phyloP scores from a whole-genome alignment of 768 basidiomycete species.

The Pleurotus pulmonarius region DNA sequence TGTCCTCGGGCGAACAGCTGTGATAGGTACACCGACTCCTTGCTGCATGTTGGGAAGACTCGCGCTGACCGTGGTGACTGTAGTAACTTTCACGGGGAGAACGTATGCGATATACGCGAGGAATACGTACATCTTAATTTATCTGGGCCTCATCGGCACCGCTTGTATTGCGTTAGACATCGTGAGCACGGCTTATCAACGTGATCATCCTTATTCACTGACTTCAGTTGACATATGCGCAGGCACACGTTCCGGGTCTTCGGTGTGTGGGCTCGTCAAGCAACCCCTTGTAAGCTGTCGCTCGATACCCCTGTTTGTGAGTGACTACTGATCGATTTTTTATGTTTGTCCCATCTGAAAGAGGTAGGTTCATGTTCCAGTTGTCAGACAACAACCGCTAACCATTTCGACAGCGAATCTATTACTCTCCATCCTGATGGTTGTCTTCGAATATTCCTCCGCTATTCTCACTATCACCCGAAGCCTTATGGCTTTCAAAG shows the following conservation, averaged over 20 bases:
- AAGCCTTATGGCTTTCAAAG: constrained; percentile 19
- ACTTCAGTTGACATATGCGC: not conserved
- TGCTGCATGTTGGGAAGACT: not conserved
- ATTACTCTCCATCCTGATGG: constrained; percentile 23
- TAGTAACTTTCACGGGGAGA: constrained; percentile 11
- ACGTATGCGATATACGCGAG: constrained; percentile 23
- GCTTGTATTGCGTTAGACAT: constrained; percentile 20
- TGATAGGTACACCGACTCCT: constrained; percentile 16
- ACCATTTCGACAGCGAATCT: constrained; percentile 14
- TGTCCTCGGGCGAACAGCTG: constrained; percentile 23
- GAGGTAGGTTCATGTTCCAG: not conserved
- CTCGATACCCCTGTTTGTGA: not conserved
- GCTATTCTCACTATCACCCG: constrained; percentile 20
- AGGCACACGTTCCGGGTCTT: constrained; percentile 20
- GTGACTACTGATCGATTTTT: not conserved
- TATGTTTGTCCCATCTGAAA: not conserved
- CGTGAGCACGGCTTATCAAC: constrained; percentile 7
- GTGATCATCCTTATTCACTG: not conserved
- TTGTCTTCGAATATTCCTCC: constrained; percentile 21
- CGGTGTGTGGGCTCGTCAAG: constrained; percentile 19
- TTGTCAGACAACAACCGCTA: not conserved
- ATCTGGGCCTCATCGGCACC: constrained; percentile 19
- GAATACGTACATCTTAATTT: constrained; percentile 15
- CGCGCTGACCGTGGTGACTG: not conserved
- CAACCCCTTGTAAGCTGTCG: constrained; percentile 11